phyloP scores from a whole-genome alignment of 2,329 filamentous ascomycete genomes.

The Fusarium anguioides region DNA sequence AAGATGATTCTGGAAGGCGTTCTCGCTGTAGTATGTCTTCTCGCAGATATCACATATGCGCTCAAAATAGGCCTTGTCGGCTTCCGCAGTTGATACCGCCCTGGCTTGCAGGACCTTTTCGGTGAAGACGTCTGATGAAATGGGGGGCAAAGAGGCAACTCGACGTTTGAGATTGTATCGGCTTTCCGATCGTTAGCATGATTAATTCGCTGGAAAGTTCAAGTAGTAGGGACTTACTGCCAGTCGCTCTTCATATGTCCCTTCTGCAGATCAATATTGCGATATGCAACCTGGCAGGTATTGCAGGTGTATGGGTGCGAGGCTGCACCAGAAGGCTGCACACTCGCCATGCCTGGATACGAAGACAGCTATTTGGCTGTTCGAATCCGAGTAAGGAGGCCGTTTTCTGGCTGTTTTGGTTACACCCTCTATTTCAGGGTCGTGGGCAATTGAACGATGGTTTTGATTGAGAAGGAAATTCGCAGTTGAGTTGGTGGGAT shows the following conservation, averaged over 20 bases:
- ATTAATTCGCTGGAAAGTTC: not conserved
- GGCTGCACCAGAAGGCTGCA: slow-evolving; percentile 50
- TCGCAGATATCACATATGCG: slow-evolving; percentile 83
- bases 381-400: not conserved
- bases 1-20: slow-evolving; percentile 93
- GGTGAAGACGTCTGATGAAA: slow-evolving; percentile 91
- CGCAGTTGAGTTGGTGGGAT: slow-evolving; percentile 40
- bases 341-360: slow-evolving; percentile 57
- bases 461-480: slow-evolving; percentile 41
- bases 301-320: slow-evolving; percentile 97
- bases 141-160: slow-evolving; percentile 88
- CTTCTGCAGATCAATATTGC: slow-evolving; percentile 91
- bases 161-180: slow-evolving; percentile 97
- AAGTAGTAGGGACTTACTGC: slow-evolving; percentile 75
- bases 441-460: not conserved
- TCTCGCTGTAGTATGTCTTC: slow-evolving; percentile 96
- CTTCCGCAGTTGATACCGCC: slow-evolving; percentile 83
- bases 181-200: slow-evolving; percentile 56
- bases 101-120: slow-evolving; percentile 96
- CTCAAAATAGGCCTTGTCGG: slow-evolving; percentile 89
- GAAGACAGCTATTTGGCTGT: not conserved
- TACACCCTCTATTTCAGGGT: not conserved
- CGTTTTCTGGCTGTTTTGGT: not conserved
- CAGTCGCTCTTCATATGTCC: slow-evolving; percentile 98
- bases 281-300: slow-evolving; percentile 96